Percentiles rank a stretch among this genome's conserved stretches.
Conservation (phyloP, 306 rosid genomes). For the Corylus heterophylla region DNA sequence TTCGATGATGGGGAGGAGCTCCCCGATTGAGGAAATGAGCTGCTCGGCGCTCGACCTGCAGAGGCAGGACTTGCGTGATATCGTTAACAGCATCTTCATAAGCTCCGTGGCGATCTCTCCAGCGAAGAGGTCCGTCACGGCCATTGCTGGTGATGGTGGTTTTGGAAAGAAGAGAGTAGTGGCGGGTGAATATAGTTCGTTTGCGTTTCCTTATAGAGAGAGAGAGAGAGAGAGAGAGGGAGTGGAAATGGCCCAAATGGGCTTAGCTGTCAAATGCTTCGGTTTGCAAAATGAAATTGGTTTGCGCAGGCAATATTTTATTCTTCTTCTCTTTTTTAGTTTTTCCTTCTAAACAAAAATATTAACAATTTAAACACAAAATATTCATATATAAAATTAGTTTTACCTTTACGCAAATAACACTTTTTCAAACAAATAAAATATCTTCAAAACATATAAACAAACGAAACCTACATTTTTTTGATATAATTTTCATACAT, state of each 20-base stretch:
- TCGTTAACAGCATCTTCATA: slow-evolving; percentile 39
- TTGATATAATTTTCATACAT: too few species aligned
- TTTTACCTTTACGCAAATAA: too few species aligned
- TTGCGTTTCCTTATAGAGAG: not conserved
- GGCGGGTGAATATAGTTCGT: not conserved
- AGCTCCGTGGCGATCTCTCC: slow-evolving; percentile 87
- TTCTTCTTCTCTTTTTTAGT: too few species aligned
- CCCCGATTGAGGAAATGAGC: slow-evolving; percentile 31
- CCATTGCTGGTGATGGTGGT: slow-evolving; percentile 38
- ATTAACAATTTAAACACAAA: too few species aligned
- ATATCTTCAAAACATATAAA: too few species aligned
- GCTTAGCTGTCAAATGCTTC: too few species aligned
- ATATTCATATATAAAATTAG: too few species aligned
- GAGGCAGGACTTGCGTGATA: slow-evolving; percentile 54
- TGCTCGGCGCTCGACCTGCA: slow-evolving; percentile 65
- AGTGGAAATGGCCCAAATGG: not conserved
- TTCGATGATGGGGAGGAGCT: slow-evolving; percentile 53
- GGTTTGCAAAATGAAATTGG: too few species aligned
- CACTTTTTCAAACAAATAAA: too few species aligned
- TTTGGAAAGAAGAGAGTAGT: not conserved
- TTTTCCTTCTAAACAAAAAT: too few species aligned
- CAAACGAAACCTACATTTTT: too few species aligned
- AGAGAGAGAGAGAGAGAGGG: not conserved
- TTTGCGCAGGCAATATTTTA: too few species aligned
- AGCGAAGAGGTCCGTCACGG: slow-evolving; percentile 69